These are phyloP conservation scores for Schizochytrium sp. DNA, from an alignment of 108 stramenopile species.

Conservation along the genomic window DNA sequence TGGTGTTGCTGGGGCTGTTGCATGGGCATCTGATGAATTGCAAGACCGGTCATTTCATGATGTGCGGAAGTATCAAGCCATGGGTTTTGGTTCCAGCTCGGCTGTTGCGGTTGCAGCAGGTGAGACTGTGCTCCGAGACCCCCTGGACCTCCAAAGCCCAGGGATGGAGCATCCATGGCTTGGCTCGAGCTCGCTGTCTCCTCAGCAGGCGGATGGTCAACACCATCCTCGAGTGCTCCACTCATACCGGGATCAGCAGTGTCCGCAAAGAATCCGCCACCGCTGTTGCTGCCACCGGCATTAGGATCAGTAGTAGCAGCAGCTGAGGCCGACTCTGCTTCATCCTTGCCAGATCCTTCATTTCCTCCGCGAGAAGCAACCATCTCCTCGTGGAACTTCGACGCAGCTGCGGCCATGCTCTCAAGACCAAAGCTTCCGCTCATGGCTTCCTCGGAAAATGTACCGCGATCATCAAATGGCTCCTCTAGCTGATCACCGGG, in stretches of 20 bases:
- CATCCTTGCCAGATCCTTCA: background rate
- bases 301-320: background rate
- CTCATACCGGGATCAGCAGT: slow-evolving; percentile 3
- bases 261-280: background rate
- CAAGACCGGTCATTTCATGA: background rate
- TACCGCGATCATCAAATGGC: slow-evolving; percentile 3
- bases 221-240: slow-evolving; percentile 34
- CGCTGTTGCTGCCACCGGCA: background rate
- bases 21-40: background rate
- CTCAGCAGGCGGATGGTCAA: slow-evolving; percentile 50
- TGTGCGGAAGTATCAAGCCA: background rate
- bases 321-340: background rate
- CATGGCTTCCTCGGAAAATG: slow-evolving; percentile 47
- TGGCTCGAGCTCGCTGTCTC: background rate
- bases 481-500: background rate
- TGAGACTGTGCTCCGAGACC: background rate
- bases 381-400: slow-evolving; percentile 45
- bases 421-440: slow-evolving; percentile 41
- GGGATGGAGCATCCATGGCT: background rate
- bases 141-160: slow-evolving; percentile 53
- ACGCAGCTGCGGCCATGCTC: slow-evolving; percentile 46
- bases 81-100: slow-evolving; percentile 12
- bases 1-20: slow-evolving; percentile 4
- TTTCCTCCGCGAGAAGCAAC: background rate
- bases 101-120: slow-evolving; percentile 1